Evolutionary conservation across 257 asterid species (phyloP), one percentile per base, ranked within the genome.

Genomic region (Parsonsia alboflavescens): DNA sequence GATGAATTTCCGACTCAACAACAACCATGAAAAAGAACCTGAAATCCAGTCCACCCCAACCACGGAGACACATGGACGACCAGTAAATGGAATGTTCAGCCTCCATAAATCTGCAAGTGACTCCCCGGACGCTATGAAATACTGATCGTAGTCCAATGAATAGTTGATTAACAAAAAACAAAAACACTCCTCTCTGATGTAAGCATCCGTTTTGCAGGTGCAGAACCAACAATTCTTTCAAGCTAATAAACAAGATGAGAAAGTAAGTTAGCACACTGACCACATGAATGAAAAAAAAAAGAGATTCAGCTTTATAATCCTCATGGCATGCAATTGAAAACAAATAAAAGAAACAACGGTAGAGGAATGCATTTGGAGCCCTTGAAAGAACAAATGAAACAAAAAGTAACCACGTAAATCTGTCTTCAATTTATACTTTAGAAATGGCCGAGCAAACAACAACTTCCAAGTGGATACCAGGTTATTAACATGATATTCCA

Each of bases 211-310:
- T 91, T 90, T 9, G 98, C 92, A 64, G 93, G 85, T 57, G 88
- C 54, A 41, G 97, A 84, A 26, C 98, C 97, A 73, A 92, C 96
- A 75, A 90, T 81, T 79, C 99, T 87, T 87, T 92, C 99, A 42
- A 95, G 93, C 99, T 95, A 84, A 70, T 95, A 84, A 70, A 74
- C 24, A 70, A 50, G 57, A 76, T 24, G n/a, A 26, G 69, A 65
- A 68, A 71, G 44, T 24, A 52, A 36, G 22, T 53, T 11, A 22
- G 48, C 66, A 59, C 24, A 7, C 6, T 3, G 15, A 3, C 1
- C 39, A 4, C 24, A 42, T 42, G 8, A 11, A 46, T 2, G 39
- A 56, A 53, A 0, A 10, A 13, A 44, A 57, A 57, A 49, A n/a
- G 30, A 59, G 6, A 57, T 22, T 28, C 39, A 19, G 24, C 19